Percentiles rank a stretch among this genome's conserved stretches.
Conservation (phyloP, 257 asterid species). For the Ocimum tenuiflorum region DNA sequence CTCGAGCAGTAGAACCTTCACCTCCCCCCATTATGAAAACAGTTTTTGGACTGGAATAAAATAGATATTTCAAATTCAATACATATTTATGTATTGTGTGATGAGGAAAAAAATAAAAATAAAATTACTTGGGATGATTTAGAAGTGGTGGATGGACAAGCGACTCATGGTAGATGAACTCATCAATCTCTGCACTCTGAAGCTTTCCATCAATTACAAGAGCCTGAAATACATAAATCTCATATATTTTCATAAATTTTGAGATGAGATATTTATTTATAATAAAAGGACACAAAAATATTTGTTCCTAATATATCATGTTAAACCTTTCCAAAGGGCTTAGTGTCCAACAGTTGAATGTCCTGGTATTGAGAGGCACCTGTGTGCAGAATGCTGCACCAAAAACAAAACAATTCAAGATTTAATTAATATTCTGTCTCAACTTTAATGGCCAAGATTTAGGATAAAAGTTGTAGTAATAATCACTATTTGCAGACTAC, state of each 20-base stretch:
- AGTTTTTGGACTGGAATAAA: constrained; percentile 57
- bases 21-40: constrained; percentile 97
- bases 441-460: constrained; percentile 32
- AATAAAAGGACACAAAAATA: neutral
- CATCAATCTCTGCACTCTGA: constrained; percentile 94
- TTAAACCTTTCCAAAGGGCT: constrained; percentile 83
- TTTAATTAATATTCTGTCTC: constrained; percentile 35
- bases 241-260: too few relatives aligned
- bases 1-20: constrained; percentile 96
- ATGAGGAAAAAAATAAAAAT: neutral
- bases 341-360: constrained; percentile 88
- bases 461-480: constrained; percentile 18
- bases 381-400: constrained; percentile 73
- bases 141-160: constrained; percentile 86
- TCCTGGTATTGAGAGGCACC: constrained; percentile 88
- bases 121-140: constrained; percentile 51
- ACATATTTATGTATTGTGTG: neutral
- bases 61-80: neutral
- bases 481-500: too few relatives aligned
- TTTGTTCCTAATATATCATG: neutral
- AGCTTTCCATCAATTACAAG: constrained; percentile 93
- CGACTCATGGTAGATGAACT: constrained; percentile 88
- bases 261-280: neutral
- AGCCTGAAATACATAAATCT: constrained; percentile 36
- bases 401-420: neutral